These are phyloP conservation scores for Capsella bursapastoris DNA, from an alignment of 345 rosid genomes.

Conservation along the genomic window DNA sequence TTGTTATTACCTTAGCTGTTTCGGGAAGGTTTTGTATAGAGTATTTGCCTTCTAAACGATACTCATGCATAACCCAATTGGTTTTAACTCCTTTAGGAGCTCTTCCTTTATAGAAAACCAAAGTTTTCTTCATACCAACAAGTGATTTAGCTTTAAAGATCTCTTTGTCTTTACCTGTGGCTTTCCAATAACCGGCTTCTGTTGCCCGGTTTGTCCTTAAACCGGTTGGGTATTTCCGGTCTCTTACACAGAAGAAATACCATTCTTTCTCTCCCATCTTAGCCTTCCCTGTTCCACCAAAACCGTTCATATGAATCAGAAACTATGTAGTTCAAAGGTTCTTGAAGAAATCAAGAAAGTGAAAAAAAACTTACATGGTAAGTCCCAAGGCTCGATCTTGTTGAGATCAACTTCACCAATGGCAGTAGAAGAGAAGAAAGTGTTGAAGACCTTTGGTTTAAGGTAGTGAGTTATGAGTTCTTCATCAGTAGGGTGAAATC, in stretches of 20 bases:
- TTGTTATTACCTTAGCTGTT: slow-evolving; percentile 54
- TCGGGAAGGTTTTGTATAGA: slow-evolving; percentile 61
- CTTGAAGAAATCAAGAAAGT: not conserved
- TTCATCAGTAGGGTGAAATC: slow-evolving; percentile 95
- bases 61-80: slow-evolving; percentile 93
- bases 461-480: slow-evolving; percentile 83
- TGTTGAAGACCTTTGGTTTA: slow-evolving; percentile 62
- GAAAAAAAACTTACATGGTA: slow-evolving; percentile 60
- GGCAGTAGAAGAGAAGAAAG: slow-evolving; percentile 65
- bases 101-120: slow-evolving; percentile 84
- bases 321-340: not conserved
- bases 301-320: not conserved
- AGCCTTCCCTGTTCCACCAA: slow-evolving; percentile 36
- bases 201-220: slow-evolving; percentile 72
- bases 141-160: slow-evolving; percentile 55
- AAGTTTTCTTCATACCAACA: slow-evolving; percentile 95
- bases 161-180: slow-evolving; percentile 74
- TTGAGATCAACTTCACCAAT: slow-evolving; percentile 89
- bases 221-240: slow-evolving; percentile 83
- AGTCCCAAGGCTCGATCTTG: slow-evolving; percentile 96
- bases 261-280: slow-evolving; percentile 64
- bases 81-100: slow-evolving; percentile 81
- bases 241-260: slow-evolving; percentile 79
- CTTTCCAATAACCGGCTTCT: slow-evolving; percentile 64
- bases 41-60: slow-evolving; percentile 72